Percentiles rank a stretch among this genome's conserved stretches.
Evolutionary conservation across 768 basidiomycete species (phyloP).

Genomic region (Russula earlei): DNA sequence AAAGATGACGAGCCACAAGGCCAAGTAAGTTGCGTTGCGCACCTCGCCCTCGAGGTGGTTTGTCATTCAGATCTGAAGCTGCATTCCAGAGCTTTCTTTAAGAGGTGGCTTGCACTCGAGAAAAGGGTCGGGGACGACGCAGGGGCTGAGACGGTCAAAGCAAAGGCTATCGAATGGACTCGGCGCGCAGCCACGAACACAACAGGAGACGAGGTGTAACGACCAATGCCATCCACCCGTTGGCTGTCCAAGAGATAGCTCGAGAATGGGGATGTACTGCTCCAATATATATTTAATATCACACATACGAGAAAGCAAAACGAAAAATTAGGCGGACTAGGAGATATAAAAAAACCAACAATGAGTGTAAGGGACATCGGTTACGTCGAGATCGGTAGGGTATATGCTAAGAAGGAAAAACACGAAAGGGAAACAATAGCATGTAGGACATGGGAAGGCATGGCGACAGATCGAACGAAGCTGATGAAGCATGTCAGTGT

Average conservation of each 20-base stretch:
- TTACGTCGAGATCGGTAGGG: constrained; percentile 29
- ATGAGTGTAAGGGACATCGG: constrained; percentile 43
- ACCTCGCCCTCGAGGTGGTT: neutral
- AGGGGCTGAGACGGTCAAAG: constrained; percentile 72
- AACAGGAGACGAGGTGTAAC: constrained; percentile 3
- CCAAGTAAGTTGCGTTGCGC: constrained; percentile 67
- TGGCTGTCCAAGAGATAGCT: constrained; percentile 16
- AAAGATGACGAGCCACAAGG: constrained; percentile 92
- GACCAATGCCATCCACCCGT: constrained; percentile 14
- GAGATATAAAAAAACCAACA: constrained; percentile 36
- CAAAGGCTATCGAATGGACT: constrained; percentile 88
- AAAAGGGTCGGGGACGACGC: constrained; percentile 79
- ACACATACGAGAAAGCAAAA: constrained; percentile 28
- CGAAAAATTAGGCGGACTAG: constrained; percentile 30
- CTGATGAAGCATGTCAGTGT: constrained; percentile 15
- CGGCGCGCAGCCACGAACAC: constrained; percentile 40
- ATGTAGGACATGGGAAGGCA: constrained; percentile 12
- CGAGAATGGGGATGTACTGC: constrained; percentile 11
- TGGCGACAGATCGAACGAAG: constrained; percentile 12
- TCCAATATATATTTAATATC: constrained; percentile 25
- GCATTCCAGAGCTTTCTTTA: constrained; percentile 73
- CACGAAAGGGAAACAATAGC: constrained; percentile 29
- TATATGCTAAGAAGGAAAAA: constrained; percentile 34
- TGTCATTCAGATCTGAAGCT: neutral
- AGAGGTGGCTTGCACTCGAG: constrained; percentile 93